These are phyloP conservation scores for Phytophthora brassicae DNA, from an alignment of 352 stramenopile genomes.

Conservation along the genomic window DNA sequence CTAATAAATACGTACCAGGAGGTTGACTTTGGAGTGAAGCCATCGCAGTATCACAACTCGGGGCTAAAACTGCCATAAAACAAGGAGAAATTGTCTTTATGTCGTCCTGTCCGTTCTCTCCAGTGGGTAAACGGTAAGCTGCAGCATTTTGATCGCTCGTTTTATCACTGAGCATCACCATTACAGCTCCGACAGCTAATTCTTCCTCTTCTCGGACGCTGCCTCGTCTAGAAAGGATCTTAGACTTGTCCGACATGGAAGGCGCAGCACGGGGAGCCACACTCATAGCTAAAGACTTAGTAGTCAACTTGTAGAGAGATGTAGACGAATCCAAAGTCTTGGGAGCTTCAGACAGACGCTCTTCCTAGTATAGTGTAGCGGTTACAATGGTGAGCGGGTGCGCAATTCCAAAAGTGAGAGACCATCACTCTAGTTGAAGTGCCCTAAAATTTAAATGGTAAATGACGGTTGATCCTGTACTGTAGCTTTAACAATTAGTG, in stretches of 20 bases:
- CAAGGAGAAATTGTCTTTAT: conserved; percentile 11
- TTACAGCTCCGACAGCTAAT: conserved; percentile 16
- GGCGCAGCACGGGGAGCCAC: conserved; percentile 18
- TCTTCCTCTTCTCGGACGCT: conserved; percentile 16
- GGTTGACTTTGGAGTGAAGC: conserved; percentile 47
- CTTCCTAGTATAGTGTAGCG: too few species aligned
- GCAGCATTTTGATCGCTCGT: conserved; percentile 8
- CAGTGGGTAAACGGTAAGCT: conserved; percentile 1
- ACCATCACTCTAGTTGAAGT: too few species aligned
- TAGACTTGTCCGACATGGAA: conserved; percentile 8
- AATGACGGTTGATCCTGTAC: too few species aligned
- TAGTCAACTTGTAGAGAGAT: too few species aligned
- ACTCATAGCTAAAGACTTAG: conserved; percentile 26
- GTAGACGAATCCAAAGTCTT: too few species aligned
- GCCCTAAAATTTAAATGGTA: too few species aligned
- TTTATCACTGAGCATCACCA: conserved; percentile 22
- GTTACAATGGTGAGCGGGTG: conserved; percentile 20
- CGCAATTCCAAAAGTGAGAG: too few species aligned
- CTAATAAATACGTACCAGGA: conserved; percentile 48
- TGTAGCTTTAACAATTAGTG: too few species aligned
- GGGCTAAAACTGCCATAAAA: conserved; percentile 59
- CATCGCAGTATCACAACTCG: conserved; percentile 38
- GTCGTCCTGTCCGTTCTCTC: conserved; percentile 7
- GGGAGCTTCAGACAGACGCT: too few species aligned
- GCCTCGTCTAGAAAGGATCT: conserved; percentile 6